These are phyloP conservation scores for Sarocladium strictum DNA, from an alignment of 2,329 filamentous ascomycete species.

Conservation along the genomic window DNA sequence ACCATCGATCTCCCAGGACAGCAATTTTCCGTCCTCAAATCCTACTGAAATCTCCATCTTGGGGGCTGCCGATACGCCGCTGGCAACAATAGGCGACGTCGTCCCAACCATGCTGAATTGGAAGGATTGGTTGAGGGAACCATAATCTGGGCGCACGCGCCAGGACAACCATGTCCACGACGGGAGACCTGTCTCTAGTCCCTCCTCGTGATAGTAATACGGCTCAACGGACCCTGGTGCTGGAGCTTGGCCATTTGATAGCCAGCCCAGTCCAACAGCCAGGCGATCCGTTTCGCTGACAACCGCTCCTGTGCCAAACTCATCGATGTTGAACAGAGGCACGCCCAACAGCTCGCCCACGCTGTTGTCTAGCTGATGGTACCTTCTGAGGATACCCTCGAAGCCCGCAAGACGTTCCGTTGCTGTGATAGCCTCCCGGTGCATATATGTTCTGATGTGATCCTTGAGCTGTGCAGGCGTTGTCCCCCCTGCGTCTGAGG, in stretches of 20 bases:
- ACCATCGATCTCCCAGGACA: conserved; percentile 30
- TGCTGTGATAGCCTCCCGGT: conserved; percentile 18
- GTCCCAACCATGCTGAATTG: conserved; percentile 25
- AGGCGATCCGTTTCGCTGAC: conserved; percentile 26
- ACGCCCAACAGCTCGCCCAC: conserved; percentile 27
- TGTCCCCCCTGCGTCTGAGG: conserved; percentile 14
- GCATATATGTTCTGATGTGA: conserved; percentile 26
- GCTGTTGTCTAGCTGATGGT: conserved; percentile 19
- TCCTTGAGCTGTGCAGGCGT: conserved; percentile 20
- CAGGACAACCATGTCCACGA: conserved; percentile 34
- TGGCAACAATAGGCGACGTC: conserved; percentile 18
- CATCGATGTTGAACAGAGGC: conserved; percentile 27
- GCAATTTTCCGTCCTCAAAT: conserved; percentile 25
- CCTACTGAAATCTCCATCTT: conserved; percentile 28
- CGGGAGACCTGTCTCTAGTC: conserved; percentile 18
- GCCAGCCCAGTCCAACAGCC: conserved; percentile 29
- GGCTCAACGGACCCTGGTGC: background rate
- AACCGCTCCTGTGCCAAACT: conserved; percentile 21
- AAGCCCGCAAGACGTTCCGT: conserved; percentile 23
- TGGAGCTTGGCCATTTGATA: conserved; percentile 19
- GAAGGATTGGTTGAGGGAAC: conserved; percentile 15
- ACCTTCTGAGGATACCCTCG: conserved; percentile 24
- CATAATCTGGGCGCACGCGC: conserved; percentile 16
- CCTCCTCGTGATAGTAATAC: conserved; percentile 14
- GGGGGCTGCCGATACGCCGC: conserved; percentile 24